Evolutionary conservation across 305 asterid species (phyloP).

Genomic region (Fraxinus albicans): DNA sequence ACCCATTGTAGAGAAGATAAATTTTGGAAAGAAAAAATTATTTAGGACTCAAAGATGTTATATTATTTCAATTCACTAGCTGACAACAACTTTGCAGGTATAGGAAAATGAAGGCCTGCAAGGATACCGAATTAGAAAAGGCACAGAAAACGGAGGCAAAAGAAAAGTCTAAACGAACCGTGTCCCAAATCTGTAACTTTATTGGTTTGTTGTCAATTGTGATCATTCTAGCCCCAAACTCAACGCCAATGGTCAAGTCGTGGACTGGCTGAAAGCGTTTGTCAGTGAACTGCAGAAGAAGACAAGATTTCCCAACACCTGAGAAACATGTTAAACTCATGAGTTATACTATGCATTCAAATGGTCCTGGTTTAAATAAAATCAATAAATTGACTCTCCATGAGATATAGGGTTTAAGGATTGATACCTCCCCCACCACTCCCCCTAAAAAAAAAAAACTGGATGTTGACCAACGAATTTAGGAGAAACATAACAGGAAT

Average conservation of each 20-base stretch:
- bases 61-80: neutral
- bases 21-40: neutral
- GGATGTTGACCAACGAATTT: neutral
- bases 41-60: neutral
- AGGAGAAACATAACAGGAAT: neutral
- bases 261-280: constrained; percentile 82
- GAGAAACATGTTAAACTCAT: constrained; percentile 10
- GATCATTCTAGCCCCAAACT: constrained; percentile 75
- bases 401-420: neutral
- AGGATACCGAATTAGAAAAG: neutral
- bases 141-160: neutral
- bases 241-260: constrained; percentile 78
- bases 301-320: constrained; percentile 93
- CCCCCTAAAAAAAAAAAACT: too few species aligned
- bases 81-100: neutral
- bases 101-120: neutral
- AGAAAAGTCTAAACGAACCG: constrained; percentile 40
- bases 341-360: neutral
- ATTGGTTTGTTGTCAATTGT: constrained; percentile 69
- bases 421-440: too few species aligned
- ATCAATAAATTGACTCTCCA: neutral
- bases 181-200: constrained; percentile 79
- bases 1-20: neutral
- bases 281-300: constrained; percentile 78
- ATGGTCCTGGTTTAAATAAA: neutral